Base-by-base conservation (phyloP, 2,329 filamentous ascomycete genomes). In the Aspergillus candidus region DNA sequence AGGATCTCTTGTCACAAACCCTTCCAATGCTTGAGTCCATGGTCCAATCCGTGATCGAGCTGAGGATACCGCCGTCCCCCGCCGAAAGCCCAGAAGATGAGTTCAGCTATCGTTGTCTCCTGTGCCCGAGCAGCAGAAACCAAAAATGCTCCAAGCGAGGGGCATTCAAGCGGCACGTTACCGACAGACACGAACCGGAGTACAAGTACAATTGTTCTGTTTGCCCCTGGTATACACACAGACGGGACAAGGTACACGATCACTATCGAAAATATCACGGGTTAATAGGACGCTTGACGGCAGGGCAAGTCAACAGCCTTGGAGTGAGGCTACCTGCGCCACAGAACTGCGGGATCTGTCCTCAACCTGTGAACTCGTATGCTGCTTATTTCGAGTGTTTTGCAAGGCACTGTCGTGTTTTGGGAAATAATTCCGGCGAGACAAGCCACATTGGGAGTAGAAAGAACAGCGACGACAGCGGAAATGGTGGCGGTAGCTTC, bases 381-480 rank as follows among this genome's bases (percentile, higher is more conserved):
- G 41, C 46, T 1, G 40, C 39, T 10, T 53, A 44, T 32, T 47
- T 54, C 27, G 35, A 44, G 11, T 54, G 52, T 35, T 14, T 51
- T 11, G 39, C 38, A 6, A 32, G 33, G 12, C 52, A 54, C 32
- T 52, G 52, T 22, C 46, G 41, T 15, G 15, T 52, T 10, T 18
- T 30, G 7, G 33, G 32, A 22, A 37, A 30, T 15, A 15, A 22
- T 11, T 42, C 45, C n/a, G 22, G 42, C 12, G 38, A 30, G 6
- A 43, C 37, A 14, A 50, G 40, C 13, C 35, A 22, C 4, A 46
- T 22, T n/a, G 36, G 33, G 32, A 47, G 41, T 40, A 48, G 49
- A 31, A 42, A 46, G 14, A 41, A 39, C 11, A 46, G 48, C 18
- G 38, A 44, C 31, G 43, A 40, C 36, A 43, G 44, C 32, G 43